Conservation (phyloP, 225 moss, liverwort and hornwort species). For the Pseudisothecium myosuroides region DNA sequence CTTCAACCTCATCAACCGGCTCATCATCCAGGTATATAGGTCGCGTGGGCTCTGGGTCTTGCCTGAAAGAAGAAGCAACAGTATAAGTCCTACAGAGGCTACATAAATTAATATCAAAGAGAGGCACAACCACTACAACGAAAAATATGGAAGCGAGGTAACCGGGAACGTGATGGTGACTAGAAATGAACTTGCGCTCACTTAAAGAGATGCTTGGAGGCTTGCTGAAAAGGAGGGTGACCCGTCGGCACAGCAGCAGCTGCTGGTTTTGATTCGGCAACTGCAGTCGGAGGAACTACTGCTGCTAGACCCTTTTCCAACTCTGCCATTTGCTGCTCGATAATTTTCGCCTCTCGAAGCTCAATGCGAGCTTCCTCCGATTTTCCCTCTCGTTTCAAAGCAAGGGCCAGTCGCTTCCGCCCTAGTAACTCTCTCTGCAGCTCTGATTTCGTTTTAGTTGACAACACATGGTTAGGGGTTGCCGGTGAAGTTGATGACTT, state of each 20-base stretch:
- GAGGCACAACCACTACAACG: not conserved
- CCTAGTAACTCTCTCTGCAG: constrained; percentile 79
- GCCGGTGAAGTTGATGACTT: not conserved
- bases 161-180: not conserved
- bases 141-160: not conserved
- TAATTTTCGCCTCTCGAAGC: constrained; percentile 56
- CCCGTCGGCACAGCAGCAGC: constrained; percentile 10
- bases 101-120: not conserved
- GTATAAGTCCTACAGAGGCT: not conserved
- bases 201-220: not conserved
- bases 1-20: constrained; percentile 55
- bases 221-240: constrained; percentile 11
- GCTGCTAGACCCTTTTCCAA: constrained; percentile 27
- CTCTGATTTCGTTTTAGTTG: constrained; percentile 57
- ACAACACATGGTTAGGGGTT: not conserved
- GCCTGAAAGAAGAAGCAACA: constrained; percentile 16
- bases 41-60: constrained; percentile 8
- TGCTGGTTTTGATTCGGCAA: not conserved
- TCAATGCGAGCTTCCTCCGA: constrained; percentile 71
- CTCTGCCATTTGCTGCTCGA: constrained; percentile 71
- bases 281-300: not conserved
- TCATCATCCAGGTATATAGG: constrained; percentile 38
- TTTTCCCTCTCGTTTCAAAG: constrained; percentile 86
- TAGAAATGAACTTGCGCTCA: not conserved
- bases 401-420: constrained; percentile 71